A percentile compares a stretch with the other conserved stretches of the same genome.
phyloP scores from a whole-genome alignment of 2,329 filamentous ascomycete species.

The Paecilomyces formosus region DNA sequence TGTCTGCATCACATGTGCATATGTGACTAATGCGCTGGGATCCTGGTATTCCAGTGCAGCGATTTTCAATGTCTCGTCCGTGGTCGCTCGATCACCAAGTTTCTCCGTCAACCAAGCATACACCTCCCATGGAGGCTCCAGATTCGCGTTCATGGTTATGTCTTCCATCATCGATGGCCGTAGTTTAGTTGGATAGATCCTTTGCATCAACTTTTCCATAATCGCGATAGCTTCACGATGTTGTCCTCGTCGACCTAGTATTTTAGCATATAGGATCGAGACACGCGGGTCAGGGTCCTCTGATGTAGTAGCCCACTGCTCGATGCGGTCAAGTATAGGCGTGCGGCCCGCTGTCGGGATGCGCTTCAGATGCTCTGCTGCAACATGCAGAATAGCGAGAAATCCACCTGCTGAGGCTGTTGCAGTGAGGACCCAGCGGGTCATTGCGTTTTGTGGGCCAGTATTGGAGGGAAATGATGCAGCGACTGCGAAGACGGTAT shows the following conservation, averaged over 20 bases:
- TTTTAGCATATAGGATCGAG: conserved; percentile 20
- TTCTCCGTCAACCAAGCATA: conserved; percentile 15
- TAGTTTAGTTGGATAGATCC: conserved; percentile 11
- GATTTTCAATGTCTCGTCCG: conserved; percentile 14
- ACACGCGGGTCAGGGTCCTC: conserved; percentile 18
- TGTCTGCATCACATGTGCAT: conserved; percentile 17
- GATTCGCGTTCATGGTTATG: conserved; percentile 3
- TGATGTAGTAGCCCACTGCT: conserved; percentile 12
- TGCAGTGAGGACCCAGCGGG: neutral
- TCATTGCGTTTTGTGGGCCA: neutral
- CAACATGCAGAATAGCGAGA: neutral
- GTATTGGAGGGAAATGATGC: neutral
- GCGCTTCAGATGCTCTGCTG: neutral
- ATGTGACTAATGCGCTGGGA: conserved; percentile 17
- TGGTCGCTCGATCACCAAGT: conserved; percentile 6
- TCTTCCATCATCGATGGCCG: neutral
- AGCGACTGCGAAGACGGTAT: conserved; percentile 1
- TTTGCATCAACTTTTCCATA: conserved; percentile 17
- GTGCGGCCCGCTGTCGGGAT: conserved; percentile 2
- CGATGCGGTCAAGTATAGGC: conserved; percentile 11
- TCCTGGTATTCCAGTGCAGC: conserved; percentile 26
- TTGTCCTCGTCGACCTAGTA: conserved; percentile 15
- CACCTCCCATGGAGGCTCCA: conserved; percentile 21
- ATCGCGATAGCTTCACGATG: conserved; percentile 14
- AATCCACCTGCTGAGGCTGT: conserved; percentile 4